phyloP scores from a whole-genome alignment of 2,329 filamentous ascomycete genomes.

The Cladosporium austrohemisphaericum region DNA sequence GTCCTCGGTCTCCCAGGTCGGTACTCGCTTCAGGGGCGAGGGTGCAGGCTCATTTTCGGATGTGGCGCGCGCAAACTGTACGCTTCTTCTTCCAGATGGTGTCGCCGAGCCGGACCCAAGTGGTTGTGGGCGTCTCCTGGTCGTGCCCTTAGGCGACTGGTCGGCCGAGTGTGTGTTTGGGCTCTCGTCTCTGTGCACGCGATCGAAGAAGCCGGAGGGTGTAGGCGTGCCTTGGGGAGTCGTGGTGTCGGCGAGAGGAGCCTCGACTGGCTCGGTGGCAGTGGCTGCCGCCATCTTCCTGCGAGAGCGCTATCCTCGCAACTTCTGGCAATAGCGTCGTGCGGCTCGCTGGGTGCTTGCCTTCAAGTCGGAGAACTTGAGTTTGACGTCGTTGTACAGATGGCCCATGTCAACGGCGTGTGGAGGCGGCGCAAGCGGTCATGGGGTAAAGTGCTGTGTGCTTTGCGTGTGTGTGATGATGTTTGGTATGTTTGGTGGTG shows the following conservation, averaged over 20 bases:
- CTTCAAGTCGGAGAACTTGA: background rate
- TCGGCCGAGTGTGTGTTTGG: background rate
- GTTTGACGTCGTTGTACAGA: background rate
- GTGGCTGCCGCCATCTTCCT: constrained; percentile 8
- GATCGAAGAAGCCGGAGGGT: constrained; percentile 10
- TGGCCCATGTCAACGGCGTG: background rate
- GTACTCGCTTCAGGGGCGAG: constrained; percentile 23
- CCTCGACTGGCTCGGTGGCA: constrained; percentile 8
- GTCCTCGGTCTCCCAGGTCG: constrained; percentile 28
- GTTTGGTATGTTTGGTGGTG: no score
- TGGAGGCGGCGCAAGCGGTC: no score
- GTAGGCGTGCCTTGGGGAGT: background rate
- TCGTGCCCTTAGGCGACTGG: constrained; percentile 7
- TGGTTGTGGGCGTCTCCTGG: constrained; percentile 5
- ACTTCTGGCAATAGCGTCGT: constrained; percentile 8
- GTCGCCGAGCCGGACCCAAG: constrained; percentile 5
- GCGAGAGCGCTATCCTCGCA: constrained; percentile 10
- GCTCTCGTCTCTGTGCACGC: constrained; percentile 2
- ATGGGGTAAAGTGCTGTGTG: no score
- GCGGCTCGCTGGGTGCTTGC: constrained; percentile 5
- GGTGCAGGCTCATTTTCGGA: constrained; percentile 21
- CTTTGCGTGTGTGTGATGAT: no score
- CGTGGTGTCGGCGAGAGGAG: background rate
- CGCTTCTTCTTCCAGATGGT: constrained; percentile 22
- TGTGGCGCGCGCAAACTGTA: constrained; percentile 27